Base-by-base conservation (phyloP, 192 early-diverging fungal genomes). In the Gamsiella multidivaricata region DNA sequence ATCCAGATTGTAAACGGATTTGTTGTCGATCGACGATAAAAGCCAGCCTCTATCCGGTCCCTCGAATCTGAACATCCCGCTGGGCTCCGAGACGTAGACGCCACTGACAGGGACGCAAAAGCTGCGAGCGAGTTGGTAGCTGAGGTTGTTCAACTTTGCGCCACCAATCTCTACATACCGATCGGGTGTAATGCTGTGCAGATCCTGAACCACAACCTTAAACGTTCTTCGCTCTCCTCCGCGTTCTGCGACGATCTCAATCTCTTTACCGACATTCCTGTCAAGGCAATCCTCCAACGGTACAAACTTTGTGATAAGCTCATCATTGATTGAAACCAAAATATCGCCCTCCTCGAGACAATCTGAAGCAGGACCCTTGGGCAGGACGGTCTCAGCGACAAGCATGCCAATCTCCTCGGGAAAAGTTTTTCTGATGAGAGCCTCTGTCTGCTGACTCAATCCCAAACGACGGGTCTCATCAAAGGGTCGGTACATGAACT, bases 141-240 rank as follows among this genome's bases (percentile, higher is more conserved):
- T 90, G 2, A 94, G 81, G 54, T 90, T 79, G 72, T 92, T 86
- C 29, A 93, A 71, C 61, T 90, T 92, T 28, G 87, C 89, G 18
- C 94, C 94, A 54, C 95, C 95, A 61, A 95, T 88, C 69, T 94
- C 90, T 5, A 98, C 88, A 82, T 90, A 93, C 12, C 91, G 85
- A 69, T 94, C 89, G 7, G 95, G 94, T 1, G 95, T 94, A 68
- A 93, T 89, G n/a, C 85, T 80, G 71, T 94, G 91, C n/a, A 94
- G 75, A 67, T 94, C 88, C 34, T 89, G 83, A 6, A 93, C 91
- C 5, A 28, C 28, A 47, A 93, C 81, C 9, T 53, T 75, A 51
- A 92, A 84, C 31, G 84, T 81, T 70, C 91, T 79, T 20, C 81
- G 80, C 58, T 87, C 81, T 28, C 93, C 93, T 42, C 93, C 93